Conservation (phyloP, 768 basidiomycete species). For the Clitopilus passeckerianus region DNA sequence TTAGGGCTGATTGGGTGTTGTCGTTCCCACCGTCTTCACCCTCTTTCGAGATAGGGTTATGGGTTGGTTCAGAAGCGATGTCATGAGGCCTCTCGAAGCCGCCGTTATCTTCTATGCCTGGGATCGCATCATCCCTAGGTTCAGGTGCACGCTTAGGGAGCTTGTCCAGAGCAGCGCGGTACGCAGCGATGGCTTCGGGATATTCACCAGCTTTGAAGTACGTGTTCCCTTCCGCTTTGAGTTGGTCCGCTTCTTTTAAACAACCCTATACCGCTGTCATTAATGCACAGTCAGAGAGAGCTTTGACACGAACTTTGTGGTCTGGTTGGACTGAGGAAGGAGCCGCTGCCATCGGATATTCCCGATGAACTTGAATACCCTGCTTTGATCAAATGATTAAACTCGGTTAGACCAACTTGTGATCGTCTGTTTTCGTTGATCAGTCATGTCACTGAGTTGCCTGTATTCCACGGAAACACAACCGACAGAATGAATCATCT, state of each 20-base stretch:
- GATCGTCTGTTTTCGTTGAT: not conserved
- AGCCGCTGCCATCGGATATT: not conserved
- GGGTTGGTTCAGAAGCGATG: conserved; percentile 7
- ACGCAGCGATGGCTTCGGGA: conserved; percentile 67
- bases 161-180: conserved; percentile 61
- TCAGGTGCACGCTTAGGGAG: conserved; percentile 45
- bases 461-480: not conserved
- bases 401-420: too few species aligned
- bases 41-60: conserved; percentile 9
- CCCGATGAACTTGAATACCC: not conserved
- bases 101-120: not conserved
- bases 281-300: not conserved
- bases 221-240: conserved; percentile 75
- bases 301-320: not conserved
- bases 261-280: conserved; percentile 26
- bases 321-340: not conserved
- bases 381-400: not conserved
- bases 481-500: not conserved
- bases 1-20: conserved; percentile 6
- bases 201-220: conserved; percentile 62
- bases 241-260: conserved; percentile 47
- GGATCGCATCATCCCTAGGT: not conserved
- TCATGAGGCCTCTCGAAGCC: conserved; percentile 2
- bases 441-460: not conserved
- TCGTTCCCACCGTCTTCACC: conserved; percentile 14